Evolutionary conservation across 2,329 filamentous ascomycete genomes (phyloP).

Genomic region (Cladosporium oxysporum): DNA sequence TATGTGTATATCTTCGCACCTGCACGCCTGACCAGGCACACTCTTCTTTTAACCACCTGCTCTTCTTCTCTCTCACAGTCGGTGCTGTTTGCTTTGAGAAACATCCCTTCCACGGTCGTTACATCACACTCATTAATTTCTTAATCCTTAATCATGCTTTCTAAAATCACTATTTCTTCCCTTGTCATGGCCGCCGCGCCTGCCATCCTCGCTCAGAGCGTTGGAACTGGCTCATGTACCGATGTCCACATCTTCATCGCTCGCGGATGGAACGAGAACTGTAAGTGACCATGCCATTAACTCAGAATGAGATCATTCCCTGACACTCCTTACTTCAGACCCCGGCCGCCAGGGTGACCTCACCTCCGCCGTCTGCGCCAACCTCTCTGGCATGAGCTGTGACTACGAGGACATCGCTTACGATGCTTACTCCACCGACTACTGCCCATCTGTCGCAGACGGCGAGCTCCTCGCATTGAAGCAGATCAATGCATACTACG

Average conservation of each 20-base stretch:
- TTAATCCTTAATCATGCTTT: constrained; percentile 5
- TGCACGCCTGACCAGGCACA: background rate
- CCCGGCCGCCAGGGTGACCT: constrained; percentile 27
- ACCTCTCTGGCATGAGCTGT: constrained; percentile 24
- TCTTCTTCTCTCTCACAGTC: background rate
- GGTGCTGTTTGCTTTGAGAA: background rate
- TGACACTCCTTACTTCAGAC: background rate
- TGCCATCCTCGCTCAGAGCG: constrained; percentile 18
- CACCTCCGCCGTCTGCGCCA: constrained; percentile 27
- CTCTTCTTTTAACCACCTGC: background rate
- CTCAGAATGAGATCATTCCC: background rate
- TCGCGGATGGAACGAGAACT: constrained; percentile 29
- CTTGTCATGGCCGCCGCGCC: constrained; percentile 22
- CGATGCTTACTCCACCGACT: constrained; percentile 31
- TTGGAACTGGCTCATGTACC: constrained; percentile 25
- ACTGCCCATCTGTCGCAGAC: constrained; percentile 42
- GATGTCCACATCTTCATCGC: constrained; percentile 30
- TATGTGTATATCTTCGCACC: background rate
- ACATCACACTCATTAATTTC: constrained; percentile 12
- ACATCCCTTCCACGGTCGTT: background rate
- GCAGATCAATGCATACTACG: constrained; percentile 44
- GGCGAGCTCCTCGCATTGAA: constrained; percentile 40
- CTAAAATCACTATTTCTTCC: constrained; percentile 21
- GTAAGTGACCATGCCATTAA: background rate
- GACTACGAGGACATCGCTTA: constrained; percentile 29